Conservation (phyloP, 1,284 basidiomycete species). For the Ceratobasidium sp. region DNA sequence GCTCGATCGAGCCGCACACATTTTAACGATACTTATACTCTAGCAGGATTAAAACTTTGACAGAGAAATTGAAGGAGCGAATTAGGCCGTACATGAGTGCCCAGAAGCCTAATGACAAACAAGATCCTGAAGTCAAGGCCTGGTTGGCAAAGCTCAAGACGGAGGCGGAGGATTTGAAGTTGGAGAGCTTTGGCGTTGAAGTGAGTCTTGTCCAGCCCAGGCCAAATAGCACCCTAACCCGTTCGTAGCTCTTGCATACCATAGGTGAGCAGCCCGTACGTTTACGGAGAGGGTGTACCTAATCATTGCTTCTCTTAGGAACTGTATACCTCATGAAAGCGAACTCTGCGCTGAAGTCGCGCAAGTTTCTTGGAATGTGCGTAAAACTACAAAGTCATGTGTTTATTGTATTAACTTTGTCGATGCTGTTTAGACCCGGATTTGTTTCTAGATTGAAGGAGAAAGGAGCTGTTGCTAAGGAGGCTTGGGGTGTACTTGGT, state of each 20-base stretch:
- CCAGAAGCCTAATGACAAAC: constrained; percentile 83
- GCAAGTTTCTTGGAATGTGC: constrained; percentile 89
- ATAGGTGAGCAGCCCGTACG: constrained; percentile 31
- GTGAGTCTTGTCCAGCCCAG: constrained; percentile 56
- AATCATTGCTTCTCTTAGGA: constrained; percentile 79
- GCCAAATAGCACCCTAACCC: neutral
- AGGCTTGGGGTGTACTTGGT: constrained; percentile 92
- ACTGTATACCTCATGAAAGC: constrained; percentile 94
- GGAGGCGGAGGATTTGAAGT: constrained; percentile 96
- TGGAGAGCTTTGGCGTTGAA: constrained; percentile 98
- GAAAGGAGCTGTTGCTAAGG: constrained; percentile 91
- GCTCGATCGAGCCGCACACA: constrained; percentile 14
- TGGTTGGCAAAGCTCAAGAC: constrained; percentile 82
- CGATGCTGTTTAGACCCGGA: constrained; percentile 69
- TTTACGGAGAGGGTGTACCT: constrained; percentile 6
- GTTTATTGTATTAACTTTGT: neutral
- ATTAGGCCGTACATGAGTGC: constrained; percentile 91
- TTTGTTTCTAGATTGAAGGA: constrained; percentile 97
- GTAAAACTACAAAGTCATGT: constrained; percentile 51
- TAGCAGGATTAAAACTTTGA: constrained; percentile 59
- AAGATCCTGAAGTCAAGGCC: constrained; percentile 82
- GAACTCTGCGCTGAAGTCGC: constrained; percentile 89
- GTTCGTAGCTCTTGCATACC: constrained; percentile 34
- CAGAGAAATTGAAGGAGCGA: constrained; percentile 81
- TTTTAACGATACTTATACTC: neutral